phyloP scores from a whole-genome alignment of 2,329 filamentous ascomycete species.

The Neurospora crassa region DNA sequence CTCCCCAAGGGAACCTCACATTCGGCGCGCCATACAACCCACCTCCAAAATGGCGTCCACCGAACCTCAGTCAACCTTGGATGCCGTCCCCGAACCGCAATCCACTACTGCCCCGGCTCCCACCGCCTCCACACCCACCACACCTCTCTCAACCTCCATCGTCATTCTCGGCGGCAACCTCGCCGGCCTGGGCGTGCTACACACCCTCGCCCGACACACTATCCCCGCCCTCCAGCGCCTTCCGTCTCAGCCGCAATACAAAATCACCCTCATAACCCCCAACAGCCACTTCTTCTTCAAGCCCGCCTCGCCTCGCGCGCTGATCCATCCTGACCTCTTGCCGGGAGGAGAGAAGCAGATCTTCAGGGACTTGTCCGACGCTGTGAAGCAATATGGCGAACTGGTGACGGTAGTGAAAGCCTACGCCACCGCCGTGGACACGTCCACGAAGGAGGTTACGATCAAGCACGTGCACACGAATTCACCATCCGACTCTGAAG shows the following conservation, averaged over 20 bases:
- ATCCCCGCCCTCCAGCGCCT: conserved; percentile 5
- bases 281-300: conserved; percentile 15
- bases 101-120: neutral
- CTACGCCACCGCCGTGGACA: neutral
- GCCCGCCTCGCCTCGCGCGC: conserved; percentile 11
- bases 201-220: conserved; percentile 1
- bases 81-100: neutral
- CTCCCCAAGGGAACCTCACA: too few species aligned
- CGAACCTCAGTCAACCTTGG: neutral
- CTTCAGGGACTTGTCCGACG: neutral
- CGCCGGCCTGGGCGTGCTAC: neutral
- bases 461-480: neutral
- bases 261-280: conserved; percentile 16
- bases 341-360: conserved; percentile 14
- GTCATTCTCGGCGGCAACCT: conserved; percentile 5
- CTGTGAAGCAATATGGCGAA: neutral
- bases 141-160: neutral
- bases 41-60: neutral
- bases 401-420: neutral
- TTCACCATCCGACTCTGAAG: neutral
- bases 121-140: neutral
- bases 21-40: neutral
- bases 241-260: neutral
- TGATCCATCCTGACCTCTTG: conserved; percentile 8
- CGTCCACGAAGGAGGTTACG: neutral